Base-by-base conservation (phyloP, 2,329 filamentous ascomycete species). In the Harringtonia lauricola region DNA sequence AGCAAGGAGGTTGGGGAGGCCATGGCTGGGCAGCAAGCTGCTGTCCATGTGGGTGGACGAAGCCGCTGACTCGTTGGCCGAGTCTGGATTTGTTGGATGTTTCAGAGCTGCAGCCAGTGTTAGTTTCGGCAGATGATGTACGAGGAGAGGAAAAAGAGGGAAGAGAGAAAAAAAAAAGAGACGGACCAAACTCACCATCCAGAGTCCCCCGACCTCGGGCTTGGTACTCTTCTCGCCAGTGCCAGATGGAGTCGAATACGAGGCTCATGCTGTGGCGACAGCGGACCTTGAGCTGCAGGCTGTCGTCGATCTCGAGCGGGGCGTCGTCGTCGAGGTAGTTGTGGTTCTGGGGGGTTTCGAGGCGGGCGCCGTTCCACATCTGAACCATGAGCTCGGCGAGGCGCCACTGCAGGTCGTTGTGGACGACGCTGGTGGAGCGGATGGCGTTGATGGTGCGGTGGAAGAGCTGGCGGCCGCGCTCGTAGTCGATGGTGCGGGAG, bases 301-400 rank as follows among this genome's bases (percentile, higher is more conserved):
- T 83, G 52, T 86, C 81, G 53, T 88, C 83, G 35, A 82, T 67
- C 31, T 69, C 61, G 17, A 71, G 64, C 2, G 64, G 59, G 35
- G 66, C 60, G 47, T 77, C 73, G 42, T 71, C 66, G 46, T 69
- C 64, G 36, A 68, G 65, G 46, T 69, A 68, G 31, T 64, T 54
- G 37, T 68, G 67, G 53, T 64, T 62, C 51, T 64, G 48, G 22
- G 36, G 64, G 51, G 60, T 63, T 30, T 76, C 72, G 10, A 75
- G 61, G 12, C 73, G 67, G n/a, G 74, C 72, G 2, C 76, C 81
- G 53, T 87, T 86, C 83, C 84, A 92, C 60, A 92, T 82, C 63
- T 90, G 86, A 7, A 86, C 84, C 70, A 90, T 83, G n/a, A 92
- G 73, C 64, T 90, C 86, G 3, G 84, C 83, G 47, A 90, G 69